Evolutionary conservation across 73 alveolate species (phyloP), one percentile per base, ranked within the genome.

Genomic region (Effrenium voratum): DNA sequence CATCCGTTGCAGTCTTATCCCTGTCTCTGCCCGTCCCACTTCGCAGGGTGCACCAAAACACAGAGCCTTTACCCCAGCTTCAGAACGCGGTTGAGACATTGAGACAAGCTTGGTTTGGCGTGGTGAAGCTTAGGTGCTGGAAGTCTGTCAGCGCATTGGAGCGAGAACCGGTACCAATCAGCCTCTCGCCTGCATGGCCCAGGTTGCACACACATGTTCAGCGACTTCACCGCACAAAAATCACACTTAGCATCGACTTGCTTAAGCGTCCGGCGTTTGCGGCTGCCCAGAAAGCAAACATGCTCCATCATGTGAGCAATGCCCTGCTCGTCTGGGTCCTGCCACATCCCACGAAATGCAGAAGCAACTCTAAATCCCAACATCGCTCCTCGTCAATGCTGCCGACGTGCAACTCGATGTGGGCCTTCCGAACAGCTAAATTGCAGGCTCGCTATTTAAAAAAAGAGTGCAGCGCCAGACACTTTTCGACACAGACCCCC

Each of bases 271-370:
- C 13, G 24, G 38, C 98, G 98, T 36, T 92, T 92, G n/a, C 98
- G 90, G 66, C 98, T 92, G 38, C 98, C 98, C 49, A 92, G 80
- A 82, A 92, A 92, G 98, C 98, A 92, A 38, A 92, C 98, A 40
- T 92, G 98, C 98, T 92, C 98, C 98, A 92, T 92, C 98, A 92
- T 92, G 82, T 92, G 98, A 22, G 98, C 98, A 52, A 92, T 92
- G 80, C 98, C 98, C 91, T 92, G 98, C 81, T 92, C 98, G 43
- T 92, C 97, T 45, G 97, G 97, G 68, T 90, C 97, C 95, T 87
- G 85, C 38, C n/a, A 52, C 36, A 19, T 16, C 13, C 36, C 28
- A 10, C 84, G 40, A 49, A 5, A 28, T 10, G 79, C 72, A 0
- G 28, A 57, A 22, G 6, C 16, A 57, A 57, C 72, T 52, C 63